A percentile compares a stretch with the other conserved stretches of the same genome.
Conservation (phyloP, 106 monocot species). For the Dendrobium chrysotoxum region DNA sequence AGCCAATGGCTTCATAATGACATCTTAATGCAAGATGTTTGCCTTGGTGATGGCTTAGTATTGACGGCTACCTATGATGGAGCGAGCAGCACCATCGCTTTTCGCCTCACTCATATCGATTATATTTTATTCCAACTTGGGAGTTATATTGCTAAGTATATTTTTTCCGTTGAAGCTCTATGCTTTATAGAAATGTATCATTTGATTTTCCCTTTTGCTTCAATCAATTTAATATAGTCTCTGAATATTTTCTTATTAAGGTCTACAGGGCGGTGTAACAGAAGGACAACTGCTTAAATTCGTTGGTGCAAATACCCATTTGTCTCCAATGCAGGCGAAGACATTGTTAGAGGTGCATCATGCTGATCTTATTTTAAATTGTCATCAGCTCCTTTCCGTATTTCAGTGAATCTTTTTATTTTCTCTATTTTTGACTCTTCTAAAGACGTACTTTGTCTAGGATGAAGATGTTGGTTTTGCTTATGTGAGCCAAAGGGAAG, state of each 20-base stretch:
- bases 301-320: slow-evolving; percentile 79
- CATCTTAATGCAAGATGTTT: background rate
- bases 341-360: slow-evolving; percentile 61
- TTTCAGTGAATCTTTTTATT: slow-evolving; percentile 5
- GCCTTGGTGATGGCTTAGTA: background rate
- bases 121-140: background rate
- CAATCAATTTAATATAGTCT: background rate
- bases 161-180: background rate
- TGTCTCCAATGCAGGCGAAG: slow-evolving; percentile 71
- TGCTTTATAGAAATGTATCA: background rate
- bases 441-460: slow-evolving; percentile 31
- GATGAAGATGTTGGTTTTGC: slow-evolving; percentile 87
- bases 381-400: background rate
- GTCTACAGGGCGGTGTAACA: slow-evolving; percentile 93
- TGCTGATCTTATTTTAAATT: background rate
- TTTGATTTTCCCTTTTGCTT: background rate
- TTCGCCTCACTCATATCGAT: background rate
- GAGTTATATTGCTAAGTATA: background rate
- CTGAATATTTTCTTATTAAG: slow-evolving; percentile 33
- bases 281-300: slow-evolving; percentile 95
- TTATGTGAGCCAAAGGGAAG: slow-evolving; percentile 68
- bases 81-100: background rate
- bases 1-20: no score
- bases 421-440: background rate
- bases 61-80: background rate